Evolutionary conservation across 2,329 filamentous ascomycete genomes (phyloP), one percentile per base, ranked within the genome.

Genomic region (Pseudogymnoascus sp.): DNA sequence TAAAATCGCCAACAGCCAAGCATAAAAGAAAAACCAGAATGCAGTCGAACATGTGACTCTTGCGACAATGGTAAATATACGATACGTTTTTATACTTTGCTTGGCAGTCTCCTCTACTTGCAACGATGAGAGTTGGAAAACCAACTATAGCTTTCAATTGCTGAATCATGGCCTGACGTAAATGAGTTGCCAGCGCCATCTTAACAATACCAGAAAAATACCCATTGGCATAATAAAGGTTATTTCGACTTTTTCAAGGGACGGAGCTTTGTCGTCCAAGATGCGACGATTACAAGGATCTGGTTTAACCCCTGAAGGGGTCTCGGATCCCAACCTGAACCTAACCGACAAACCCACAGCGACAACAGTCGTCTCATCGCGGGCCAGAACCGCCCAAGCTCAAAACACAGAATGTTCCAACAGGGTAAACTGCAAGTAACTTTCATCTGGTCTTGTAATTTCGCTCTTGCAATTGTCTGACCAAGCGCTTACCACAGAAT

Each of bases 361-460:
- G 47, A 56, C 47, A 53, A 53, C 47, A 56, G 12, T 18, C 47
- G 47, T 56, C 47, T 56, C 47, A 56, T 56, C 50, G 14, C 5
- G 28, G 28, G 50, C 50, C 50, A 33, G 25, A 56, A 56, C 50
- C n/a, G 50, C 50, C 50, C 50, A 56, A 56, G 50, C 50, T 56
- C 50, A 33, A 56, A 56, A 56, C 50, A n/a, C 50, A 56, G 10
- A 56, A 56, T 33, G 50, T 56, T 16, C 50, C 50, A 56, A 10
- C 47, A 56, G 47, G 47, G n/a, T 18, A 31, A 18, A 33, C 28
- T 18, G 25, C 47, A 56, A n/a, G 25, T 12, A 56, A 33, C n/a
- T 56, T 56, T 33, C 28, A 33, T 31, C 47, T 33, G 47, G 47
- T 56, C 25, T 56, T 33, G 47, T 18, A 56, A 33, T 56, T 16